These are phyloP conservation scores for Pyrenochaeta sp. DNA, from an alignment of 2,329 filamentous ascomycete genomes.

Conservation along the genomic window DNA sequence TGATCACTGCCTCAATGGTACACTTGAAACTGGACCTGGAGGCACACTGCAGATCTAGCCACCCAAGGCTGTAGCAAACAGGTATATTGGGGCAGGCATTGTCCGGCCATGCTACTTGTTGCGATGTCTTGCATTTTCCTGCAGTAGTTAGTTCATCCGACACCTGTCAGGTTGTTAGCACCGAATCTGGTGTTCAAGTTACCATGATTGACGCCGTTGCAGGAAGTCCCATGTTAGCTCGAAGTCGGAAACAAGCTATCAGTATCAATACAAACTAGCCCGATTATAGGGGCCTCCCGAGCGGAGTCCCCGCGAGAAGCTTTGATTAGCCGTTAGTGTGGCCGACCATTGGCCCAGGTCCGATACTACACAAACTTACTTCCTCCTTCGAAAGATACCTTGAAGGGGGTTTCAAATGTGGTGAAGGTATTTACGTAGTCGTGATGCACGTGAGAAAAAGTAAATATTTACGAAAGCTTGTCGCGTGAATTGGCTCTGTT, in stretches of 20 bases:
- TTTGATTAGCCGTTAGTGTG: not conserved
- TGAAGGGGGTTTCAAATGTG: too few relatives aligned
- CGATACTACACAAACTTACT: too few relatives aligned
- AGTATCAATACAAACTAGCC: constrained; percentile 6
- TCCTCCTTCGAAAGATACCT: too few relatives aligned
- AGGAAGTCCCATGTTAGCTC: not conserved
- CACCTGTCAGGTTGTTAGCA: constrained; percentile 6
- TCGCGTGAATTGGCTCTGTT: not conserved
- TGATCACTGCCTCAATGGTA: too few relatives aligned
- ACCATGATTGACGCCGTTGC: constrained; percentile 8
- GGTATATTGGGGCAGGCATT: not conserved
- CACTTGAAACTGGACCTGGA: too few relatives aligned
- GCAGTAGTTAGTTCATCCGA: not conserved
- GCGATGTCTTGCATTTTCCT: not conserved
- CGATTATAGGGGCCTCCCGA: constrained; percentile 1
- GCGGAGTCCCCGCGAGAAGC: not conserved
- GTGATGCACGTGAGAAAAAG: too few relatives aligned
- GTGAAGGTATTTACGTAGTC: too few relatives aligned
- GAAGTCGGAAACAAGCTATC: not conserved
- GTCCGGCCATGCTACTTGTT: not conserved
- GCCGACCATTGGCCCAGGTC: too few relatives aligned
- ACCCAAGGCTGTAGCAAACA: not conserved
- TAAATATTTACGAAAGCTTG: not conserved
- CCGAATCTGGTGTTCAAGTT: not conserved
- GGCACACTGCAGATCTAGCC: too few relatives aligned